phyloP scores from a whole-genome alignment of 2,329 filamentous ascomycete genomes.

The Fusarium protoensiforme region DNA sequence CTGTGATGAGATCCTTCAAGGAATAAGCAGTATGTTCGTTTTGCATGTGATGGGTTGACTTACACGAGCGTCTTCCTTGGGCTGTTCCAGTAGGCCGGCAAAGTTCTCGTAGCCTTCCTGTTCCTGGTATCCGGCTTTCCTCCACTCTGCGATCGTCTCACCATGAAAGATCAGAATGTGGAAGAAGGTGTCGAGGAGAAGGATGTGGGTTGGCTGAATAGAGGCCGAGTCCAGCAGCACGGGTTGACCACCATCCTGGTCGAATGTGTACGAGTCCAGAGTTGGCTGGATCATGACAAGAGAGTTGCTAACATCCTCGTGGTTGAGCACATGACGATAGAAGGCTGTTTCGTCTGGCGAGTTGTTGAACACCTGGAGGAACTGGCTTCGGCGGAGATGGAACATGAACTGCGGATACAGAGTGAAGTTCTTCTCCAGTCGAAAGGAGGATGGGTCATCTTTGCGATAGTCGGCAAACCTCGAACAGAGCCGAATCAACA shows the following conservation, averaged over 20 bases:
- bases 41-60: constrained; percentile 46
- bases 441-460: constrained; percentile 97
- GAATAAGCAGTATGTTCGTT: constrained; percentile 31
- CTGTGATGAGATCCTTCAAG: constrained; percentile 88
- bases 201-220: constrained; percentile 92
- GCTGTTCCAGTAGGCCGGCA: constrained; percentile 84
- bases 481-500: constrained; percentile 96
- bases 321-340: constrained; percentile 95
- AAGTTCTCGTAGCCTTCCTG: constrained; percentile 99
- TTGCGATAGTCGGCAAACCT: constrained; percentile 98
- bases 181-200: constrained; percentile 98
- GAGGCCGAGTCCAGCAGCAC: constrained; percentile 97
- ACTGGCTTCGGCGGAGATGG: constrained; percentile 95
- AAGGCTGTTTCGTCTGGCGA: constrained; percentile 99
- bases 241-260: constrained; percentile 90
- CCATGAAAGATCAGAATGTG: constrained; percentile 99
- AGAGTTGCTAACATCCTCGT: constrained; percentile 96
- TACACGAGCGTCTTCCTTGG: constrained; percentile 96
- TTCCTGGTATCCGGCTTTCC: constrained; percentile 96
- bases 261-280: constrained; percentile 95
- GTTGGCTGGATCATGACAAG: constrained; percentile 99
- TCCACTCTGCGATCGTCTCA: constrained; percentile 97
- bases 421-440: constrained; percentile 98
- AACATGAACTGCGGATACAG: constrained; percentile 99
- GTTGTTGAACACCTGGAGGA: constrained; percentile 99